Percentiles rank a stretch among this genome's conserved stretches.
Evolutionary conservation across 192 early-diverging fungal genomes (phyloP).

Genomic region (Chytriomyces confervae): DNA sequence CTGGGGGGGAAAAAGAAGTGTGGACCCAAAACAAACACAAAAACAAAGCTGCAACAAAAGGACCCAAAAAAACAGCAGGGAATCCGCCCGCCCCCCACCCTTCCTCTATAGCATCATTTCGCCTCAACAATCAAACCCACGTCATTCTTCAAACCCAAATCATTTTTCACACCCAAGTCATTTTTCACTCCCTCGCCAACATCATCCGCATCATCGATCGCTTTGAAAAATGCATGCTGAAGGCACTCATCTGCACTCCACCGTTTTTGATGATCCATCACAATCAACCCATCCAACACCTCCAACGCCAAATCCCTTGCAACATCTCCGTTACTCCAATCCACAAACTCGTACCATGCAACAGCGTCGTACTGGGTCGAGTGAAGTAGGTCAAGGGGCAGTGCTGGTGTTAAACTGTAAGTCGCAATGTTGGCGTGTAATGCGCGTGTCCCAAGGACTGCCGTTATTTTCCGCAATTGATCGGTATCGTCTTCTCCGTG

Average conservation of each 20-base stretch:
- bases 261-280: slow-evolving; percentile 43
- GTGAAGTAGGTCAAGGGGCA: slow-evolving; percentile 12
- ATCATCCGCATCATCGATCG: slow-evolving; percentile 16
- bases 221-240: slow-evolving; percentile 38
- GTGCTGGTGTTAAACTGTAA: slow-evolving; percentile 22
- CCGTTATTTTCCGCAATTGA: slow-evolving; percentile 45
- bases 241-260: slow-evolving; percentile 44
- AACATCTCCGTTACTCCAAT: slow-evolving; percentile 36
- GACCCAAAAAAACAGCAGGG: too few relatives aligned
- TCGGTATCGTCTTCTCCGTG: slow-evolving; percentile 46
- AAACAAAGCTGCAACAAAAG: too few relatives aligned
- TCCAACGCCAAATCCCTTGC: slow-evolving; percentile 39
- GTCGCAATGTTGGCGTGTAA: slow-evolving; percentile 41
- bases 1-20: too few relatives aligned
- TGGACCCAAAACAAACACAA: too few relatives aligned
- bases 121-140: too few relatives aligned
- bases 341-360: slow-evolving; percentile 34
- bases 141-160: too few relatives aligned
- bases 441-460: slow-evolving; percentile 45
- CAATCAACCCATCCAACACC: slow-evolving; percentile 39
- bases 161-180: neutral
- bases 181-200: too few relatives aligned
- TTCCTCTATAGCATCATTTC: too few relatives aligned
- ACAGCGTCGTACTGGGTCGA: neutral
- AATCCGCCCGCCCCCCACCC: too few relatives aligned